Base-by-base conservation (phyloP, 2,329 filamentous ascomycete genomes). In the Pseudocercospora eumusae region DNA sequence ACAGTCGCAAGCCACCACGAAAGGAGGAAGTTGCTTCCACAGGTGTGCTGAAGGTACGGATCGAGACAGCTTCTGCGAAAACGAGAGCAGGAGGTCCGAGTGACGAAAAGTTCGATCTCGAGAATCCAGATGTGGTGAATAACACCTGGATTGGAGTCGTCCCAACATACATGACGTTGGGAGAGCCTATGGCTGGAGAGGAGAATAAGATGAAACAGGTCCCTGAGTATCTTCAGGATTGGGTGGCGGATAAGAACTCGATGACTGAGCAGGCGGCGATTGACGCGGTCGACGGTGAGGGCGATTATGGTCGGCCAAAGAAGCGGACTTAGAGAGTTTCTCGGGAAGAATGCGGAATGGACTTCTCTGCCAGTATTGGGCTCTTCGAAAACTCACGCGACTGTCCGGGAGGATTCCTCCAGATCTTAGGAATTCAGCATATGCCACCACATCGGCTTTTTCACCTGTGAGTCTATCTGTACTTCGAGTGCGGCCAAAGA, bases 1-100 rank as follows among this genome's bases (percentile, higher is more conserved):
- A 89, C 71, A 85, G 85, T 15, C 84, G 92, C 3, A 78, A 86
- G 5, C 90, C 91, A 4, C 90, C 91, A 0, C 89, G 86, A 49
- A 81, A 81, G 52, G 85, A 87, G 10, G 92, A 96, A 80, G 84
- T 95, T 81, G 85, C 86, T 63, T 87, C 84, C 62, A 96, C 91
- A 0, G 84, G 85, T 47, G 86, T 96, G 44, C 77, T 96, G 60
- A 86, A 82, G 65, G 85, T 96, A 10, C 81, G 77, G 53, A 84
- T 96, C 63, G 81, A 83, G 15, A 86, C 85, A 55, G 92, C 89
- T 4, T 92, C 88, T 70, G 90, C 87, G 27, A 96, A 96, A 82
- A 80, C 90, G 45, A 81, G 90, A 7, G 80, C 82, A 23, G 90
- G 90, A 0, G 81, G 81, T 42, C 87, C 90, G 1, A 81, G 81